A percentile compares a stretch with the other conserved stretches of the same genome.
These are phyloP conservation scores for Adenanthera pavonina DNA, from an alignment of 306 rosid species.

Conservation along the genomic window DNA sequence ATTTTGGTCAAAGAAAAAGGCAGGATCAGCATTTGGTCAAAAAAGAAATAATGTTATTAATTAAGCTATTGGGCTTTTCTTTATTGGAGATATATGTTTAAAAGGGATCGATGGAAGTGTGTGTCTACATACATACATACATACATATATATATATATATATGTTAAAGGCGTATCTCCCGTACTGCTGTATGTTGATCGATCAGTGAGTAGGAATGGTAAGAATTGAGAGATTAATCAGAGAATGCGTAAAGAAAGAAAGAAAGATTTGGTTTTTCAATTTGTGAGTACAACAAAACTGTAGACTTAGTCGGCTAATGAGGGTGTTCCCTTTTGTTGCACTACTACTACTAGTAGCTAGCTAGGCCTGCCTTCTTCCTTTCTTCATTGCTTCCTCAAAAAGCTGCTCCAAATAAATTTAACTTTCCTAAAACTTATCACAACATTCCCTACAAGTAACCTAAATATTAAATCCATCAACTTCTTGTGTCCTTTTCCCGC, in stretches of 20 bases:
- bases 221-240: not conserved
- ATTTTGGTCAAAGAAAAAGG: not conserved
- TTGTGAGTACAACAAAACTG: not conserved
- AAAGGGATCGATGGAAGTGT: too few relatives aligned
- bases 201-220: not conserved
- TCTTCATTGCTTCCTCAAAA: slow-evolving; percentile 28
- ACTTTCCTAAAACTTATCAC: slow-evolving; percentile 8
- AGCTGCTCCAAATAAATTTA: slow-evolving; percentile 4
- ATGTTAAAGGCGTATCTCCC: slow-evolving; percentile 1
- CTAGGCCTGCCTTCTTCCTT: slow-evolving; percentile 30
- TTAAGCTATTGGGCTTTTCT: too few relatives aligned
- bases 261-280: not conserved
- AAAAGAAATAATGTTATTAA: not conserved
- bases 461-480: not conserved
- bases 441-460: slow-evolving; percentile 33
- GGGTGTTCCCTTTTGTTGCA: not conserved
- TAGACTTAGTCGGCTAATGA: not conserved
- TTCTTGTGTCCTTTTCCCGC: not conserved
- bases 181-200: not conserved
- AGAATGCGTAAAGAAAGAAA: not conserved
- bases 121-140: too few relatives aligned
- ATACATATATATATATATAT: too few relatives aligned
- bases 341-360: slow-evolving; percentile 8
- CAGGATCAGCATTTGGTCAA: too few relatives aligned
- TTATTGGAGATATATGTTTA: too few relatives aligned